These are phyloP conservation scores for Carex cristatella DNA, from an alignment of 176 grass and related monocot genomes.

Conservation along the genomic window DNA sequence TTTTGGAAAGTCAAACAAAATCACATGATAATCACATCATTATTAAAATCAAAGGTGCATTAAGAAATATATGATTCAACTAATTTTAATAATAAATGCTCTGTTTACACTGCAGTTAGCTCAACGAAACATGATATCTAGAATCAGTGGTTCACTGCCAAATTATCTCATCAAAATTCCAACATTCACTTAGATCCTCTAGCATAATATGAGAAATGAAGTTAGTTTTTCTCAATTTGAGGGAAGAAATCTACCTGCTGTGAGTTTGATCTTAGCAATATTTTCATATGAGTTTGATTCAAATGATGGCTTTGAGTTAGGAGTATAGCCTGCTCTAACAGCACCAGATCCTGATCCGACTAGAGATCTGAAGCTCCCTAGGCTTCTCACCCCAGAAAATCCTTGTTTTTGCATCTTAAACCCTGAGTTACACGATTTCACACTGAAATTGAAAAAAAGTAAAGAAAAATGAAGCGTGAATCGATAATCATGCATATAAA, in stretches of 20 bases:
- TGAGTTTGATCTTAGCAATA: slow-evolving; percentile 88
- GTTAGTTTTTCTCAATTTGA: not conserved
- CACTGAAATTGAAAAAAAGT: not conserved
- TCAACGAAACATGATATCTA: not conserved
- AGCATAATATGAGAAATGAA: not conserved
- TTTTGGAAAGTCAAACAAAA: not conserved
- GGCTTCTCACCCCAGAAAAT: slow-evolving; percentile 37
- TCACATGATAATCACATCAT: not conserved
- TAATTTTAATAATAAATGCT: not conserved
- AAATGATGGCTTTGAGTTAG: slow-evolving; percentile 45
- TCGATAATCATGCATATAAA: not conserved
- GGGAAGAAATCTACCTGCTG: slow-evolving; percentile 50
- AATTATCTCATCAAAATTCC: not conserved
- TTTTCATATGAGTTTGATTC: slow-evolving; percentile 73
- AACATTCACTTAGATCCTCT: not conserved
- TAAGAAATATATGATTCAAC: slow-evolving; percentile 1
- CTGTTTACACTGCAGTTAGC: not conserved
- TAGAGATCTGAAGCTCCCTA: slow-evolving; percentile 66
- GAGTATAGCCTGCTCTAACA: slow-evolving; percentile 17
- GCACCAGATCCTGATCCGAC: slow-evolving; percentile 40
- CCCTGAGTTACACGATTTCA: not conserved
- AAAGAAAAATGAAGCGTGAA: not conserved
- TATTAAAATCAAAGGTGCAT: not conserved
- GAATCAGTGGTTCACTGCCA: not conserved
- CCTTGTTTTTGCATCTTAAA: slow-evolving; percentile 65